A percentile compares a stretch with the other conserved stretches of the same genome.
Evolutionary conservation across 2,329 filamentous ascomycete species (phyloP).

Genomic region (Esteya vermicola): DNA sequence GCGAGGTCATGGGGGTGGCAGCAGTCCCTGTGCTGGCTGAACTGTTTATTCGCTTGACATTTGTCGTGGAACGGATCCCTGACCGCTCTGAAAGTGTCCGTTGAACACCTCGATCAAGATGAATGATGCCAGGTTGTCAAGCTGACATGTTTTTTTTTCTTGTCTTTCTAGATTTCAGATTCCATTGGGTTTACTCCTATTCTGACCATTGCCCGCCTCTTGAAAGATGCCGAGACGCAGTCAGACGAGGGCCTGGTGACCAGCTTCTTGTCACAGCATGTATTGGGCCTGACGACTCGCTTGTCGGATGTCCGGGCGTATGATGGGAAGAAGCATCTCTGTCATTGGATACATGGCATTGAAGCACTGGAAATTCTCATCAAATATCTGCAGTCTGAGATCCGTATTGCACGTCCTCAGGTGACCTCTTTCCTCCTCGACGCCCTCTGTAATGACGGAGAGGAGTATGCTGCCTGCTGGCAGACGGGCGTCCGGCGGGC

Average conservation of each 20-base stretch:
- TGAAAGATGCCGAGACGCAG: constrained; percentile 13
- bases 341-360: constrained; percentile 27
- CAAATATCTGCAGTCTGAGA: constrained; percentile 54
- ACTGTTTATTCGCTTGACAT: constrained; percentile 9
- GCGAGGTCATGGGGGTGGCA: constrained; percentile 9
- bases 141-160: neutral
- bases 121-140: neutral
- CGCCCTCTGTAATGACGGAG: constrained; percentile 55
- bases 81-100: constrained; percentile 5
- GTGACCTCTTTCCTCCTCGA: constrained; percentile 88
- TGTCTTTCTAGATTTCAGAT: neutral
- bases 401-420: constrained; percentile 73
- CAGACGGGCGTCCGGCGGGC: constrained; percentile 45
- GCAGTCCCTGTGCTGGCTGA: constrained; percentile 9
- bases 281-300: constrained; percentile 73
- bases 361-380: constrained; percentile 83
- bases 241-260: constrained; percentile 32
- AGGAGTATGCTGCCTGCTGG: constrained; percentile 8
- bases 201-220: constrained; percentile 8
- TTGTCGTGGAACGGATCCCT: constrained; percentile 1
- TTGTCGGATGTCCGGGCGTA: constrained; percentile 49
- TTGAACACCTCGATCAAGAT: neutral
- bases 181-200: constrained; percentile 6
- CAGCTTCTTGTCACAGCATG: constrained; percentile 66
- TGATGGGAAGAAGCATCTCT: constrained; percentile 8